Evolutionary conservation across 805 yeast species (phyloP), one percentile per base, ranked within the genome.

Genomic region (Candida broadrunensis): DNA sequence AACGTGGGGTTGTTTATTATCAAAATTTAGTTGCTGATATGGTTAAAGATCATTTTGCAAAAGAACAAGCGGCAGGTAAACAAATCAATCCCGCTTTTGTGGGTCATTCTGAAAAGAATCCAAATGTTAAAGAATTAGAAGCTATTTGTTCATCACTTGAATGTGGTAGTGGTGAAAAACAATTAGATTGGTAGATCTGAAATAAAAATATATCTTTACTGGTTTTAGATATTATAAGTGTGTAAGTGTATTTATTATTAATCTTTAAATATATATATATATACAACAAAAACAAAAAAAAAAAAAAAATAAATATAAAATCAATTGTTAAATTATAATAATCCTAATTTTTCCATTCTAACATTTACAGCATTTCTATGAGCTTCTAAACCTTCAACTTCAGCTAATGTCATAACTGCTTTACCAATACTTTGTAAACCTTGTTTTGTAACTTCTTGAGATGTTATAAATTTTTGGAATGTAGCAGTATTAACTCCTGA

Each of bases 361-460:
- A 93, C 83, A 65, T 89, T 89, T 37, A 93, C 97, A 5, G 99
- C 98, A 57, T 89, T 88, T 65, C 97, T 81, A 73, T 93, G 99
- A 9, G 90, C 99, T 63, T 91, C 97, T 45, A 93, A 75, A 2
- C 99, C 99, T 69, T 93, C 99, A 30, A 90, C 93, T 38, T 81
- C 90, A 18, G 99, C 99, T 46, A 93, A 78, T 29, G 88, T 81
- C 91, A 91, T 91, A 15, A 93, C 97, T 3, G 98, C 97, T 50
- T 80, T 81, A n/a, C 99, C 99, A 48, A 93, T 91, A 53, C 81
- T 81, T 58, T 78, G 71, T 53, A 93, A 75, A 17, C 99, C 99
- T 61, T 83, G 77, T 41, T 85, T 80, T 1, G 89, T 83, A 26
- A 93, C 88, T 56, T 84, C 88, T 70, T 93, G 99, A 21, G 96